Base-by-base conservation (phyloP, 2,329 filamentous ascomycete species). In the Beauveria scarabaeidicola region DNA sequence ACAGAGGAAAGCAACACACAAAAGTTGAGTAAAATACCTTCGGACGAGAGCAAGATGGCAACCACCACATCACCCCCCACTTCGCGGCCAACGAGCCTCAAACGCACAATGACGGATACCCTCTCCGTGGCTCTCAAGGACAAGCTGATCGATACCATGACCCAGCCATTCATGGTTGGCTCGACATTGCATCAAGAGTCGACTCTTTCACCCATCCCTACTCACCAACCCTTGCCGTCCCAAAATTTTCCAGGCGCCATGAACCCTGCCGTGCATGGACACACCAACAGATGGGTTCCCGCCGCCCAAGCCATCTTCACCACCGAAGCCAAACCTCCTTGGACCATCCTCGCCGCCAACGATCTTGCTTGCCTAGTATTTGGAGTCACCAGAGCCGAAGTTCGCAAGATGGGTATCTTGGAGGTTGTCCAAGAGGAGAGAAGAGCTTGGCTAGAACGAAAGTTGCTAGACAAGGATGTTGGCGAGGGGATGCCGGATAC, bases 341-440 rank as follows among this genome's bases (percentile, higher is more conserved):
- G 91, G 89, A 99, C 93, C 1, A 97, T 99, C 61, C 83, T 97
- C 57, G 90, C 94, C 3, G 94, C 94, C 53, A 99, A 99, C 70
- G 94, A 99, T 70, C 79, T 99, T 52, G 94, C 94, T 19, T 99
- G 94, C 73, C 79, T 99, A 47, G 88, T 97, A n/a, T 99, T 97
- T 75, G 94, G 94, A n/a, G 91, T 99, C 10, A 96, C 92, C n/a
- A 90, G 91, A 69, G 90, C 90, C 5, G 94, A 99, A 73, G 90
- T 99, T 25, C 86, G 91, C 59, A 97, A 91, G 70, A 86, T 97
- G 78, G 93, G 94, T 52, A 97, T 99, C 60, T 75, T 99, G 61
- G 92, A 97, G 70, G 91, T 99, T 32, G 91, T 99, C 19, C 89
- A 93, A 72, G 86, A 92, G 71, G 93, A 97, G 72, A 83, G 91